Conservation (phyloP, 441 rosid genomes). For the Gossypium davidsonii region DNA sequence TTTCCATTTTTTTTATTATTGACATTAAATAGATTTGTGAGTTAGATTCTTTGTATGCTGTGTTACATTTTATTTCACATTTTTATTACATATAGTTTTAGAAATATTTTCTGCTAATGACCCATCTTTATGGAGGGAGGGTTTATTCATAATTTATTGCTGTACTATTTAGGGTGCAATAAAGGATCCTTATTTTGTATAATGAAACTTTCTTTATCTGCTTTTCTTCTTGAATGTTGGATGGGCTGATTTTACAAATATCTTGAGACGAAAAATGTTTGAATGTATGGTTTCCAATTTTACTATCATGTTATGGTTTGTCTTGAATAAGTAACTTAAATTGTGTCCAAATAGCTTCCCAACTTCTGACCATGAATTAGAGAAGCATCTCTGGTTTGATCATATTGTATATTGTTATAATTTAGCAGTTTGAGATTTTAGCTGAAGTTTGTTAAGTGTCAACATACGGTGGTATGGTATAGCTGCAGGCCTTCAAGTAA, state of each 20-base stretch:
- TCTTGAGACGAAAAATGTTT: not conserved
- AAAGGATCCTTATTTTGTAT: not conserved
- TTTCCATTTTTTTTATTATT: not conserved
- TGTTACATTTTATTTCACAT: not conserved
- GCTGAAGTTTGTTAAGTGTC: not conserved
- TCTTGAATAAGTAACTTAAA: not conserved
- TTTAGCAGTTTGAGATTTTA: constrained; percentile 1
- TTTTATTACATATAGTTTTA: not conserved
- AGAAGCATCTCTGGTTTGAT: not conserved
- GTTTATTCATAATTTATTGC: not conserved
- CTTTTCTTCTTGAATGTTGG: too few species aligned
- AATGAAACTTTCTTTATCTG: not conserved
- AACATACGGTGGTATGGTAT: not conserved
- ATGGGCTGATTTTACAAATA: too few species aligned
- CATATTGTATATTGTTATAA: not conserved
- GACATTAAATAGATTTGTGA: not conserved
- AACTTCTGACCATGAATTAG: not conserved
- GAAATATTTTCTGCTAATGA: not conserved
- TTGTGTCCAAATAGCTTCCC: not conserved
- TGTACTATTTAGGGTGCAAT: not conserved
- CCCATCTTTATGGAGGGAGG: not conserved
- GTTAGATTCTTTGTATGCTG: not conserved
- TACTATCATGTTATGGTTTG: not conserved
- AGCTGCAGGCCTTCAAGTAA: not conserved
- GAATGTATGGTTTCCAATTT: not conserved